Percentiles rank a stretch among this genome's conserved stretches.
Evolutionary conservation across 306 rosid genomes (phyloP).

Genomic region (Psophocarpus tetragonolobus): DNA sequence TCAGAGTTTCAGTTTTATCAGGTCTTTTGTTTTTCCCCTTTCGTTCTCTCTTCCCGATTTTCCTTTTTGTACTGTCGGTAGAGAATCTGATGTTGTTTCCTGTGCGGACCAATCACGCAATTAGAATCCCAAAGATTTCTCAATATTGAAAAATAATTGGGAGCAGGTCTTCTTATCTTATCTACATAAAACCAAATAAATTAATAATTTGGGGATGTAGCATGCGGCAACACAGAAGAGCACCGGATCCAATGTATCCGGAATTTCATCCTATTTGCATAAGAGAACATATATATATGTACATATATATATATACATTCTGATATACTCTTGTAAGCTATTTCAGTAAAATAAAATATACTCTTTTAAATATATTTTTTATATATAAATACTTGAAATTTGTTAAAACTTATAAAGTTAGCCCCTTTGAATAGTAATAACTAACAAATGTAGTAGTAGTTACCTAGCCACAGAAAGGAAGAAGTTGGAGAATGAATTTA

Average conservation of each 20-base stretch:
- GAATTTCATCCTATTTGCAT: too few relatives aligned
- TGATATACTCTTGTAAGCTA: too few relatives aligned
- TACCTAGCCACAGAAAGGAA: neutral
- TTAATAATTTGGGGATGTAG: constrained; percentile 30
- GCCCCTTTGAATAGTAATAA: too few relatives aligned
- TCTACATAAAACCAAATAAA: neutral
- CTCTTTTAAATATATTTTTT: too few relatives aligned
- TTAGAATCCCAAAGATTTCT: neutral
- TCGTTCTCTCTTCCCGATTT: neutral
- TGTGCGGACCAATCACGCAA: neutral
- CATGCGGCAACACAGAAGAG: constrained; percentile 25
- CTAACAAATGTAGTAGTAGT: neutral
- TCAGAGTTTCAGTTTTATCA: too few relatives aligned
- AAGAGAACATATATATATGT: too few relatives aligned
- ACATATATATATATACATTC: too few relatives aligned
- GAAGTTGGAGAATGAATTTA: neutral
- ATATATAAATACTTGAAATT: too few relatives aligned
- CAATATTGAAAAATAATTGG: neutral
- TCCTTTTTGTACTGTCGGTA: neutral
- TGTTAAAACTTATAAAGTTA: too few relatives aligned
- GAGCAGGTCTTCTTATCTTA: neutral
- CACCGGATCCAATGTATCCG: constrained; percentile 60
- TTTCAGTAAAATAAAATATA: too few relatives aligned
- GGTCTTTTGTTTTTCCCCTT: neutral
- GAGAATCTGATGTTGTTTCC: neutral